Evolutionary conservation across 805 yeast genomes (phyloP).

Genomic region (Cyberlindnera americana): DNA sequence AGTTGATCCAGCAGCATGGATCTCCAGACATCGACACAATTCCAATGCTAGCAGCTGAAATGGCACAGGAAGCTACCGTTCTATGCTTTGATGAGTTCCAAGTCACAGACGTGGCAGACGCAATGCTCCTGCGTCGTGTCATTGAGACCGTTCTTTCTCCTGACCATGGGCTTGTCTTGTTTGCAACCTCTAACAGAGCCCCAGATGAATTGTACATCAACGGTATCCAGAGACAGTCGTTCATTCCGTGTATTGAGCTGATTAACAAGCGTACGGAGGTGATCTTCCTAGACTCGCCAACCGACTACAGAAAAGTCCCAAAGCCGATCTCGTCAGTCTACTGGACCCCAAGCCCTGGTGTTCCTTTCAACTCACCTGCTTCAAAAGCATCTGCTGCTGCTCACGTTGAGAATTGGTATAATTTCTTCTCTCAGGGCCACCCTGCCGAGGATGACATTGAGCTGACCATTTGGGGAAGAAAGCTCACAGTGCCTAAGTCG

Average conservation of each 20-base stretch:
- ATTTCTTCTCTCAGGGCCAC: slow-evolving; percentile 67
- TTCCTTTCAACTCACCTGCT: slow-evolving; percentile 47
- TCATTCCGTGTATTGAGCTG: slow-evolving; percentile 85
- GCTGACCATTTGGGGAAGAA: slow-evolving; percentile 84
- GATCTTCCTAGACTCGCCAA: slow-evolving; percentile 79
- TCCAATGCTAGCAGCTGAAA: slow-evolving; percentile 78
- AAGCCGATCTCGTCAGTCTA: slow-evolving; percentile 80
- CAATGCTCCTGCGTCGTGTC: slow-evolving; percentile 85
- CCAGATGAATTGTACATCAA: slow-evolving; percentile 92
- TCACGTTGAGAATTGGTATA: slow-evolving; percentile 78
- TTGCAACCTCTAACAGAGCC: slow-evolving; percentile 92
- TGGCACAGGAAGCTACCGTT: slow-evolving; percentile 71
- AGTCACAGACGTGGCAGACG: slow-evolving; percentile 98
- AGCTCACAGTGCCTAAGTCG: slow-evolving; percentile 68
- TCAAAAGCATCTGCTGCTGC: slow-evolving; percentile 47
- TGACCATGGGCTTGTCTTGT: slow-evolving; percentile 78
- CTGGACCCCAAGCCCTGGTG: slow-evolving; percentile 65
- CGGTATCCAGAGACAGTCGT: slow-evolving; percentile 90
- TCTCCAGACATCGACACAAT: slow-evolving; percentile 71
- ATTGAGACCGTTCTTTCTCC: slow-evolving; percentile 62
- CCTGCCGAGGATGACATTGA: slow-evolving; percentile 33
- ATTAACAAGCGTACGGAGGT: slow-evolving; percentile 74
- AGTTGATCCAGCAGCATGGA: slow-evolving; percentile 62
- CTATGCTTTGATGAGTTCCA: slow-evolving; percentile 96
- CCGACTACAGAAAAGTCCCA: slow-evolving; percentile 88